Evolutionary conservation across 495 filamentous ascomycete species (phyloP), one percentile per base, ranked within the genome.

Genomic region (Penicillium parvum): DNA sequence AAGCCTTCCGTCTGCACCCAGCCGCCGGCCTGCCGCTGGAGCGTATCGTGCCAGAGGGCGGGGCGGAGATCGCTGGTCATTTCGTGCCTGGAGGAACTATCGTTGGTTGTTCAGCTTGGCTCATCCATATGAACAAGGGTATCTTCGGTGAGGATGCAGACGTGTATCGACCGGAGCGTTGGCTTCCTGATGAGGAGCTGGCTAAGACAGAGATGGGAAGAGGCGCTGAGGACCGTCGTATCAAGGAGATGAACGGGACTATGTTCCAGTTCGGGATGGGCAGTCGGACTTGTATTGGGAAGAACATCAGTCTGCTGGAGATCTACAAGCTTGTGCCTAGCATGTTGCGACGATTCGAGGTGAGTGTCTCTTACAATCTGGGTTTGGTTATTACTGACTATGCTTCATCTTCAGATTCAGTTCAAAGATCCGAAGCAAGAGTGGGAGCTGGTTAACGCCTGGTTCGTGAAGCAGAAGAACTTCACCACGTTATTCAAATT

Each of bases 1-100:
- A 87, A 53, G 72, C 77, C 5, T 80, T 85, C 63, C 77, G 83
- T 12, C 52, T 84, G 11, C 73, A 80, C 11, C 82, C 84, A 3
- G 74, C 82, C 3, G 71, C 78, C 5, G 75, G 76, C 5, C 53
- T 81, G 3, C 68, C 75, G 34, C 69, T 81, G 15, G 70, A 76
- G 5, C 71, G 81, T 0, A 59, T 77, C 3, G 74, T 65, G 3
- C 65, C 66, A 5, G 32, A 59, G 7, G 37, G 40, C 7, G 68
- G 64, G 1, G 53, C 55, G 0, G 55, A 57, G 10, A 64, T 71
- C 17, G 72, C 71, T 0, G 79, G 79, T 0, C 48, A 71, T 20
- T 71, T 66, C 14, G 64, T 87, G 3, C 68, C 67, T 8, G 83
- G 75, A 3, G 81, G 82, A 0, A 82, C 81, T 3, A 77, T 83